Evolutionary conservation across 2,329 filamentous ascomycete genomes (phyloP), one percentile per base, ranked within the genome.

Genomic region (Ophiobolus disseminans): DNA sequence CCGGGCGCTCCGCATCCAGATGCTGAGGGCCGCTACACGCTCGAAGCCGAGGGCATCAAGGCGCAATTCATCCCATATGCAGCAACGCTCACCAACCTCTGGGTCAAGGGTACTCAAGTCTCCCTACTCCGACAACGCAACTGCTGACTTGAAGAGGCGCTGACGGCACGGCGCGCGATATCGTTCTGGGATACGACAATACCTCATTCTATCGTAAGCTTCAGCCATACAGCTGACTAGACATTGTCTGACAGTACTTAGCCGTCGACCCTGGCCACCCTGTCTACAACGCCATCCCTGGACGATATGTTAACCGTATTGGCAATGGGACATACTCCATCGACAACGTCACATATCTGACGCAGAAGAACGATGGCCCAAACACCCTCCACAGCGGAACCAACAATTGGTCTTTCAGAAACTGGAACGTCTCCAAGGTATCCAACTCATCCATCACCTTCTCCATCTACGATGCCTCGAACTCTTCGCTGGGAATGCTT

Each of bases 21-120:
- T 50, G 49, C 57, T 7, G 39, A 53, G 16, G 67, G 67, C 10
- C 60, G 55, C 40, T 70, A 69, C 30, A 70, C 67, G 13, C 48
- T 70, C 20, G 56, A 65, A 39, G 66, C 67, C 6, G 50, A 58
- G 20, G 67, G 67, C 16, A 70, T 70, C 39, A 60, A 53, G 46
- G 67, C 67, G 28, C 67, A 70, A 49, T 70, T 70, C 57, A 70
- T 70, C 45, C 67, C 67, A 0, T 70, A 70, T 45, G 67, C 49
- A 23, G 67, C 66, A 7, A 68, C 67, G 8, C 55, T 70, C 40
- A 70, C 67, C 43, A 70, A 70, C 38, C 60, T 70, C 16, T 70
- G 62, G 31, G 67, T 70, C 25, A 66, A 66, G 53, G 63, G 66
- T 65, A 51, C 39, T 34, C 19, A 40, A 1, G 6, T 26, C 2